A percentile compares a stretch with the other conserved stretches of the same genome.
These are phyloP conservation scores for Auricularia heimuer DNA, from an alignment of 768 basidiomycete genomes.

Conservation along the genomic window DNA sequence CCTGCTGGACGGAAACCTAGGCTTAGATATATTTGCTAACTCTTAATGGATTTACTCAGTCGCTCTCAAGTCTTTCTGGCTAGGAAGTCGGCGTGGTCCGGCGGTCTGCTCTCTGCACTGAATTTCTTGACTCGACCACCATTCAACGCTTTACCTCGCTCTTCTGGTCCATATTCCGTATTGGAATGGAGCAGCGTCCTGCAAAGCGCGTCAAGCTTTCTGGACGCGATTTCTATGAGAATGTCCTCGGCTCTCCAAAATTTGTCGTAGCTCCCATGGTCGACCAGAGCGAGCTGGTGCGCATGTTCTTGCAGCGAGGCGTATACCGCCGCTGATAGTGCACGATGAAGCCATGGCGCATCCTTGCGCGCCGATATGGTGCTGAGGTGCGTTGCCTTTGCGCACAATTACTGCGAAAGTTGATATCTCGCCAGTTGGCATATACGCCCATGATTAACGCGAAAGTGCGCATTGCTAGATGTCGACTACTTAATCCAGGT, in stretches of 20 bases:
- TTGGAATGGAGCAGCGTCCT: neutral
- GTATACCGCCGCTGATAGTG: neutral
- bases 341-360: constrained; percentile 70
- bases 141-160: neutral
- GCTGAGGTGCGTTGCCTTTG: constrained; percentile 47
- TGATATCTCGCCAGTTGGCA: constrained; percentile 41
- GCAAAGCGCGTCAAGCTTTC: constrained; percentile 32
- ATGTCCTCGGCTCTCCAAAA: constrained; percentile 75
- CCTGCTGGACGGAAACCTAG: neutral
- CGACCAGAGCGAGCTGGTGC: constrained; percentile 89
- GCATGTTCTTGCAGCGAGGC: constrained; percentile 21
- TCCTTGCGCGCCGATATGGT: constrained; percentile 71
- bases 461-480: constrained; percentile 37
- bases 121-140: neutral
- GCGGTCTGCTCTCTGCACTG: neutral
- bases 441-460: constrained; percentile 99
- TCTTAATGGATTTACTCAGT: neutral
- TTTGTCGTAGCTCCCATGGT: constrained; percentile 97
- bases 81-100: neutral
- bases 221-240: constrained; percentile 78
- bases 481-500: neutral
- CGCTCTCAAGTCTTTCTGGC: neutral
- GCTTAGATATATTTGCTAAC: neutral
- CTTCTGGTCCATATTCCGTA: neutral
- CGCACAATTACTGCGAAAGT: neutral